A percentile compares a stretch with the other conserved stretches of the same genome.
These are phyloP conservation scores for Caryopteris hybrid DNA, from an alignment of 305 asterid species.

Conservation along the genomic window DNA sequence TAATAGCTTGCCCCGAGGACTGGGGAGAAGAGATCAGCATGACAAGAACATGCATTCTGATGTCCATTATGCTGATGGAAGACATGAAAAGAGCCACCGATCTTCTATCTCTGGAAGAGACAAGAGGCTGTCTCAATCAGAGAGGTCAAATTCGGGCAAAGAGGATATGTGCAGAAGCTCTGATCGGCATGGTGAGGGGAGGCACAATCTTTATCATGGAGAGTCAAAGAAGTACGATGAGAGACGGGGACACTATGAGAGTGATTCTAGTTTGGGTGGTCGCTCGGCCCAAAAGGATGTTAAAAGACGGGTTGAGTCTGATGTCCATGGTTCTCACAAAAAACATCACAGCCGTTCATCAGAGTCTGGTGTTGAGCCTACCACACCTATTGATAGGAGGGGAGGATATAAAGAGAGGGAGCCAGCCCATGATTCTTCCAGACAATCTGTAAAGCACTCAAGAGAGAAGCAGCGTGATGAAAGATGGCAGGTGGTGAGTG, in stretches of 20 bases:
- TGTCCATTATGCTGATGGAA: slow-evolving; percentile 30
- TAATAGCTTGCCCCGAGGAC: slow-evolving; percentile 31
- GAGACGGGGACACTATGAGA: slow-evolving; percentile 36
- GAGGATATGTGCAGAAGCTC: slow-evolving; percentile 40
- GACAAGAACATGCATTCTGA: slow-evolving; percentile 24
- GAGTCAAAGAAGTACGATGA: slow-evolving; percentile 45
- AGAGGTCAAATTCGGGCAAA: slow-evolving; percentile 44
- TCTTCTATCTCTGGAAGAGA: no score
- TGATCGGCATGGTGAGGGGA: slow-evolving; percentile 37
- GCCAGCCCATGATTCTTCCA: slow-evolving; percentile 22
- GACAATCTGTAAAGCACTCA: slow-evolving; percentile 20
- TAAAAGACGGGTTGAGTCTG: slow-evolving; percentile 27
- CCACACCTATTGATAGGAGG: slow-evolving; percentile 26
- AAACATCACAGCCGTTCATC: slow-evolving; percentile 4
- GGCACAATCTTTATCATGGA: slow-evolving; percentile 38
- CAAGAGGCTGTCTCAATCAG: slow-evolving; percentile 37
- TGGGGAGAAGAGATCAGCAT: slow-evolving; percentile 35
- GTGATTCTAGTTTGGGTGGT: slow-evolving; percentile 46
- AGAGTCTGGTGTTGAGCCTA: slow-evolving; percentile 17
- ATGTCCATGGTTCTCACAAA: slow-evolving; percentile 25
- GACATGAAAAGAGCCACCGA: slow-evolving; percentile 38
- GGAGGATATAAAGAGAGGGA: slow-evolving; percentile 27
- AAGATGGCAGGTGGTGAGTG: slow-evolving; percentile 22
- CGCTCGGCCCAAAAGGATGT: slow-evolving; percentile 30
- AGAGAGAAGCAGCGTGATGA: slow-evolving; percentile 29